Evolutionary conservation across 805 yeast genomes (phyloP).

Genomic region (Wickerhamomyces sydowiorum): DNA sequence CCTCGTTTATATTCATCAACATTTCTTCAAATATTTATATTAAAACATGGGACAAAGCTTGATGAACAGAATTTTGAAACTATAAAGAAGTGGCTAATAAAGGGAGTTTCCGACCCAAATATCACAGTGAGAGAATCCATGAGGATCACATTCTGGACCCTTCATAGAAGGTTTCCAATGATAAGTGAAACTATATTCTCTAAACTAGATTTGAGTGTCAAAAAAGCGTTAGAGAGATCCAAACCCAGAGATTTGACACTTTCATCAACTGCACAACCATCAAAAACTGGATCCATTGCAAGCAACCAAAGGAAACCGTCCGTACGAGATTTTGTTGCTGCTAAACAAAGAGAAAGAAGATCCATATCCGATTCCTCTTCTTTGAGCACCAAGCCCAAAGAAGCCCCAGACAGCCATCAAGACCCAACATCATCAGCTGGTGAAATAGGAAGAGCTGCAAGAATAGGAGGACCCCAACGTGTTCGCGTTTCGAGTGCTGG

Average conservation of each 20-base stretch:
- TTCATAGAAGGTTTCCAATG: constrained; percentile 46
- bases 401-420: constrained; percentile 2
- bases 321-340: constrained; percentile 39
- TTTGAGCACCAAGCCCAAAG: constrained; percentile 11
- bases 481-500: constrained; percentile 16
- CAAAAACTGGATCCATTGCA: constrained; percentile 6
- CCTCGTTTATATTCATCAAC: constrained; percentile 65
- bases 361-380: constrained; percentile 29
- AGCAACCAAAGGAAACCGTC: constrained; percentile 35
- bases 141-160: constrained; percentile 71
- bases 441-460: constrained; percentile 19
- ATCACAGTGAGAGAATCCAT: constrained; percentile 73
- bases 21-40: constrained; percentile 61
- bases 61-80: constrained; percentile 30
- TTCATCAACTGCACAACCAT: constrained; percentile 8
- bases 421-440: neutral
- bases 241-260: constrained; percentile 35
- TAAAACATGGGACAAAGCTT: constrained; percentile 40
- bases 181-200: constrained; percentile 33
- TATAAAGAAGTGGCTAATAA: constrained; percentile 45
- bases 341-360: constrained; percentile 36
- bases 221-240: constrained; percentile 57
- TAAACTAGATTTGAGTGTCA: constrained; percentile 28
- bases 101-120: constrained; percentile 73
- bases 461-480: constrained; percentile 20